A percentile compares a stretch with the other conserved stretches of the same genome.
These are phyloP conservation scores for Pseudogymnoascus sp. DNA, from an alignment of 2,329 filamentous ascomycete genomes.

Conservation along the genomic window DNA sequence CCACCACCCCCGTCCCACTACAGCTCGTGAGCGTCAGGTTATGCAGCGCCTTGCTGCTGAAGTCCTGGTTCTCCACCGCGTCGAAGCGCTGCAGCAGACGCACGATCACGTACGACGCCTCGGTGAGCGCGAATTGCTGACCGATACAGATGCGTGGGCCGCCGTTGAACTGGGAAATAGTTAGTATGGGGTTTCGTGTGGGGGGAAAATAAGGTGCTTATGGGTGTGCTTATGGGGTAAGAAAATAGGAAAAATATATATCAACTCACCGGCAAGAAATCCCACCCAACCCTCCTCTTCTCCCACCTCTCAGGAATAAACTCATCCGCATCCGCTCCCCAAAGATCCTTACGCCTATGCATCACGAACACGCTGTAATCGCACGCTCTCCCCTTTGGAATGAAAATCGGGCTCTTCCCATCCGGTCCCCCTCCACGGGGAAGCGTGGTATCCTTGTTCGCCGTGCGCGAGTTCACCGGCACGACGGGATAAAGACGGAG, in stretches of 20 bases:
- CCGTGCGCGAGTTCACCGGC: conserved; percentile 45
- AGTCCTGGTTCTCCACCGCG: conserved; percentile 30
- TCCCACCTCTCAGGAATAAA: conserved; percentile 36
- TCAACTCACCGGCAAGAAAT: conserved; percentile 32
- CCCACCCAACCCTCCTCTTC: conserved; percentile 39
- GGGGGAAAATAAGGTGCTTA: background rate
- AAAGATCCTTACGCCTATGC: conserved; percentile 34
- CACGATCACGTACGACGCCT: conserved; percentile 32
- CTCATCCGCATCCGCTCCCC: conserved; percentile 32
- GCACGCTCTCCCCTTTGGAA: conserved; percentile 27
- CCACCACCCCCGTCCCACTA: conserved; percentile 32
- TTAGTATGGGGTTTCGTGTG: background rate
- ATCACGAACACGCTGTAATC: conserved; percentile 31
- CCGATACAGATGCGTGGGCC: conserved; percentile 35
- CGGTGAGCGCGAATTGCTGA: conserved; percentile 35
- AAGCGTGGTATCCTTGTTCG: conserved; percentile 39
- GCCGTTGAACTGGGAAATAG: conserved; percentile 30
- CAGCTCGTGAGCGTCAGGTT: conserved; percentile 25
- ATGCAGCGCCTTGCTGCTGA: conserved; percentile 26
- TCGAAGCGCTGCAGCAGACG: conserved; percentile 33
- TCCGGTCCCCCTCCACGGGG: conserved; percentile 34
- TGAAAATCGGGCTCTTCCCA: conserved; percentile 29
- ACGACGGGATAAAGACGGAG: conserved; percentile 50
- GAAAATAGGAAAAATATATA: background rate
- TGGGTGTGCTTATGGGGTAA: background rate